These are phyloP conservation scores for Cryptosporidium baileyi DNA, from an alignment of 169 alveolate genomes.

Conservation along the genomic window DNA sequence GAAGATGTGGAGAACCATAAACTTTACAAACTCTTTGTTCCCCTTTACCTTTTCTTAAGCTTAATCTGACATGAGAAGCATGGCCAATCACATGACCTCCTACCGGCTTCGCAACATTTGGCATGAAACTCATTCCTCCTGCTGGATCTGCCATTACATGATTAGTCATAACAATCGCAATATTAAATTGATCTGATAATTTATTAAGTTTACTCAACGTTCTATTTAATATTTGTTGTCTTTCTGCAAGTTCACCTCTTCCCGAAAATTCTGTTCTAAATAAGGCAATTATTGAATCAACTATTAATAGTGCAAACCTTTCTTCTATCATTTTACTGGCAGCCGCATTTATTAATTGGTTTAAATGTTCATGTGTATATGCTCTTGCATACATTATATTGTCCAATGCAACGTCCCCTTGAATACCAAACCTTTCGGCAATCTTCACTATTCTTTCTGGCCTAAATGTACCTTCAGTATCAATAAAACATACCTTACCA, in stretches of 20 bases:
- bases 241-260: slow-evolving; percentile 88
- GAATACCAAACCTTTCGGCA: slow-evolving; percentile 87
- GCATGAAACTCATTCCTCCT: slow-evolving; percentile 88
- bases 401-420: slow-evolving; percentile 82
- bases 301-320: slow-evolving; percentile 82
- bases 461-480: slow-evolving; percentile 90
- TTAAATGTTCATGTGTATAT: slow-evolving; percentile 85
- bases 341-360: slow-evolving; percentile 80
- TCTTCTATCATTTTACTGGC: slow-evolving; percentile 86
- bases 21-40: slow-evolving; percentile 94
- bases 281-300: slow-evolving; percentile 85
- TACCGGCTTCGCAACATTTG: slow-evolving; percentile 90
- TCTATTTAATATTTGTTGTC: slow-evolving; percentile 85
- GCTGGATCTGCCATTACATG: slow-evolving; percentile 95
- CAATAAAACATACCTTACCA: slow-evolving; percentile 89
- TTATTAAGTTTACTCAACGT: slow-evolving; percentile 85
- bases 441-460: slow-evolving; percentile 87
- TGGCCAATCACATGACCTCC: slow-evolving; percentile 99
- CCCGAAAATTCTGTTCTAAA: slow-evolving; percentile 89
- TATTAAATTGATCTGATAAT: slow-evolving; percentile 94
- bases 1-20: slow-evolving; percentile 95
- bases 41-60: slow-evolving; percentile 94
- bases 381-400: slow-evolving; percentile 89
- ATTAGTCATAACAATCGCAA: slow-evolving; percentile 94
- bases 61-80: slow-evolving; percentile 94